Evolutionary conservation across 225 moss, liverwort and hornwort species (phyloP), one percentile per base, ranked within the genome.

Genomic region (Polytrichum formosum): DNA sequence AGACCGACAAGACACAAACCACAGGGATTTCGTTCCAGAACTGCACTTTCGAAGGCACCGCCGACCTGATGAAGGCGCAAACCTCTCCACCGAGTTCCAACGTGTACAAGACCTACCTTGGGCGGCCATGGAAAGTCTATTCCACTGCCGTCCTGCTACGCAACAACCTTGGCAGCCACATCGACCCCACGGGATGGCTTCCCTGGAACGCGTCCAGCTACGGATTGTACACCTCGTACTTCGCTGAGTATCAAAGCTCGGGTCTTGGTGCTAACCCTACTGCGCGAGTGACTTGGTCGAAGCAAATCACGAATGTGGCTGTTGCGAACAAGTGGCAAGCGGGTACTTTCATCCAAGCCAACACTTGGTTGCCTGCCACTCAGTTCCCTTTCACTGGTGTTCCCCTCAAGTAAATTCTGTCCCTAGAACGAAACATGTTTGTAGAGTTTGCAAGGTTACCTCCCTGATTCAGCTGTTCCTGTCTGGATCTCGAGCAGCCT

Each of bases 71-170:
- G 65, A 76, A 74, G 20, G 68, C 77, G 53, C 46, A 46, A 46
- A 46, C 46, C 16, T 46, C 46, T 2, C 46, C 46, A 33, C 16
- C 74, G 63, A 69, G 65, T 66, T 8, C 58, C 1, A 30, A 77
- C 18, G 27, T 8, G 5, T 85, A 66, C 65, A 19, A 30, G 16
- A 83, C 81, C 0, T 91, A 74, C 53, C 19, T 94, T 23, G 93
- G 88, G 20, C 77, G 93, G 4, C 93, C 90, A 0, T 91, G 91
- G 91, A 90, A 91, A 55, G 16, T 61, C 0, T 91, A 83, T 65
- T 88, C 93, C 0, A 72, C 81, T 8, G 79, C 84, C 18, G 78
- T 94, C 4, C 68, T 77, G 25, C 27, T 90, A 29, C 74, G 73
- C 67, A 83, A 81, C 0, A 69, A 75, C 21, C 29, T 91, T 31